Conservation (phyloP, 495 filamentous ascomycete genomes). For the Penicillium nucicola region DNA sequence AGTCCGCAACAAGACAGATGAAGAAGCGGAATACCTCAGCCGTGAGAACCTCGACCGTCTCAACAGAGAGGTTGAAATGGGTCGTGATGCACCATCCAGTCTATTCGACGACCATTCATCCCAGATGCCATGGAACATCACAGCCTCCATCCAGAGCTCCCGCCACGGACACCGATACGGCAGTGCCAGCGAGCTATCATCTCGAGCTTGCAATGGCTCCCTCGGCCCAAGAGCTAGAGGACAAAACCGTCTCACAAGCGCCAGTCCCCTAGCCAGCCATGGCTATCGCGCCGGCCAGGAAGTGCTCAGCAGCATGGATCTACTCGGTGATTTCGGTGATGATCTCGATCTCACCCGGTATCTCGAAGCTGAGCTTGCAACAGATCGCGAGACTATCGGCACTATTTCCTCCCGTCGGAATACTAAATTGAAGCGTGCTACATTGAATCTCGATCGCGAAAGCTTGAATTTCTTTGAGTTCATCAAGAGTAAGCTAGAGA, state of each 20-base stretch:
- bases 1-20: constrained; percentile 35
- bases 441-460: constrained; percentile 54
- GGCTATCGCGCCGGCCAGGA: constrained; percentile 40
- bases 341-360: constrained; percentile 41
- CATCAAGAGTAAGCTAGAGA: constrained; percentile 30
- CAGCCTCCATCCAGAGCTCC: constrained; percentile 56
- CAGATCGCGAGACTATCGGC: constrained; percentile 43
- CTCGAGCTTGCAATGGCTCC: constrained; percentile 38
- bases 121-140: constrained; percentile 70
- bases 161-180: constrained; percentile 47
- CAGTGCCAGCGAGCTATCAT: constrained; percentile 53
- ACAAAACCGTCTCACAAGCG: constrained; percentile 48
- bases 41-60: constrained; percentile 9
- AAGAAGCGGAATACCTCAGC: constrained; percentile 40
- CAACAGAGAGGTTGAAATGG: constrained; percentile 52
- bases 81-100: constrained; percentile 54
- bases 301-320: constrained; percentile 30
- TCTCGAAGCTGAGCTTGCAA: constrained; percentile 28
- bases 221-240: constrained; percentile 27
- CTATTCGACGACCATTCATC: constrained; percentile 57
- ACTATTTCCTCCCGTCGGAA: constrained; percentile 37
- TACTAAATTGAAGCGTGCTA: constrained; percentile 37
- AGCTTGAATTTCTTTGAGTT: constrained; percentile 60
- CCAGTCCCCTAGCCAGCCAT: constrained; percentile 59
- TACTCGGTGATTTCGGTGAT: constrained; percentile 31